Base-by-base conservation (phyloP, 2,329 filamentous ascomycete species). In the Talaromyces pinophilus region DNA sequence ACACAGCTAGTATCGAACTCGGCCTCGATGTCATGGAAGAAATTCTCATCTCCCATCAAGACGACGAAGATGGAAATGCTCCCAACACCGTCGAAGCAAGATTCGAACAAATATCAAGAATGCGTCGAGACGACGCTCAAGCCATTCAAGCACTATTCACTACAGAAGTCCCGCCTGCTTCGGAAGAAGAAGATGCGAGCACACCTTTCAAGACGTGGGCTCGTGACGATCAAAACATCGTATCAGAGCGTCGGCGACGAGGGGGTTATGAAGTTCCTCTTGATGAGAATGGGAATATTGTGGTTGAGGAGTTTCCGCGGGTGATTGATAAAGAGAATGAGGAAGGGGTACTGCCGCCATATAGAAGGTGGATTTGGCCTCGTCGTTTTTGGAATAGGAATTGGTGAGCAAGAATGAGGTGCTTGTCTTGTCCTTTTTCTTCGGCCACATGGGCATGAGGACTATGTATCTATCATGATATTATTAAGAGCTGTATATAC, bases 151-250 rank as follows among this genome's bases (percentile, higher is more conserved):
- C 44, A 35, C 48, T 62, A 3, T 42, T 64, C 48, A 62, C 38
- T 11, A 28, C 57, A 38, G 25, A 28, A 15, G 5, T 52, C 5
- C 66, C 62, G 2, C 19, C 40, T 38, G 5, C 15, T 13, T 33
- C 57, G 5, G 13, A 19, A 42, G 42, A 63, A 62, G n/a, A 42
- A 68, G 70, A 73, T 48, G 72, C 71, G 1, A 73, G 77, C 62
- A 81, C 79, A 1, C 75, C 77, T 0, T 79, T 80, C 67, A 80
- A 80, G 66, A 67, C 66, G 6, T 81, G 77, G 74, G 75, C 74
- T 13, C 69, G 73, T 40, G 72, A 72, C 2, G 75, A 79, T 60
- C 72, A 74, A 54, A 76, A 78, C 22, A 69, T 78, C 22, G 65
- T 72, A 15, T 65, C 59, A 25, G 76, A 79, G 55, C 71, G 75